Evolutionary conservation across 768 basidiomycete genomes (phyloP), one percentile per base, ranked within the genome.

Genomic region (Russula compacta): DNA sequence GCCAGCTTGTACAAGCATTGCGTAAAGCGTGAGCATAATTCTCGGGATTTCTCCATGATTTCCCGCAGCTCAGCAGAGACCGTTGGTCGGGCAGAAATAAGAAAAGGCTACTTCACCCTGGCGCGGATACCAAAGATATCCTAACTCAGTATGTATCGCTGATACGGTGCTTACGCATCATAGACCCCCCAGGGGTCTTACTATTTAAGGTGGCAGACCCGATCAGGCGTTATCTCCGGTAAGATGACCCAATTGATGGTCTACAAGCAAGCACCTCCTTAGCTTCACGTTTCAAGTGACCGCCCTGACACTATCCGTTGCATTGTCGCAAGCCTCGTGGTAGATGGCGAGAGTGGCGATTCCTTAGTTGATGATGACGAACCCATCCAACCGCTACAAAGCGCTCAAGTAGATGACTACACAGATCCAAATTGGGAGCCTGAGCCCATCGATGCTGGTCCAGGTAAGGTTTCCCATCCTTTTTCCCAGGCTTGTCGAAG

Each of bases 381-480:
- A 58, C 83, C 87, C 0, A 82, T 85, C 49, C 83, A 83, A 61
- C 87, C 89, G 14, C 73, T 92, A 40, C 86, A 91, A 66, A 83
- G 86, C 56, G 74, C 78, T 2, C 85, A 89, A 51, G 78, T 83
- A 53, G 95, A 98, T 65, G 92, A 98, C 64, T 98, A 89, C 68
- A 80, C 79, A 1, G 95, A 99, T 70, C 86, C 90, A 0, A 87
- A 90, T 61, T 99, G 97, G 97, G 85, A 89, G 48, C 97, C 97
- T 0, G 95, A 98, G 69, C 95, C 97, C 0, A 81, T 95, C 57
- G 97, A 99, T 72, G 97, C 97, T 36, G 97, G 95, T 0, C 92
- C 92, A 58, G 89, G 94, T 95, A 65, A 59, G 77, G 69, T 21
- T 39, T 32, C 17, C 2, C 21, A 5, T 47, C 48, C 19, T 3